Conservation (phyloP, 2,329 filamentous ascomycete species). For the Talaromyces sp. region DNA sequence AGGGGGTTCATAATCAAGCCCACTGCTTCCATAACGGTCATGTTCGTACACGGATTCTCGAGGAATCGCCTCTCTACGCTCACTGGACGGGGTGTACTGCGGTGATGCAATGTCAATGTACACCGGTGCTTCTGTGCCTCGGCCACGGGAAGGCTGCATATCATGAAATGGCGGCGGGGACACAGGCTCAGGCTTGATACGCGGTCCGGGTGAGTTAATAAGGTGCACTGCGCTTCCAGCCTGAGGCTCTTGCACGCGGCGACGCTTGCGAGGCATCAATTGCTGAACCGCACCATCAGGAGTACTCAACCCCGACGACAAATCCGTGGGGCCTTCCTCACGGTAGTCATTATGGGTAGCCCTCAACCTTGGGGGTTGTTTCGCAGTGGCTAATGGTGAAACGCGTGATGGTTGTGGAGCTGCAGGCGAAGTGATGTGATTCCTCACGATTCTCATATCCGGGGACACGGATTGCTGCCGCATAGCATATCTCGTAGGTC, state of each 20-base stretch:
- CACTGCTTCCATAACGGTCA: conserved; percentile 23
- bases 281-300: conserved; percentile 37
- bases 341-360: conserved; percentile 32
- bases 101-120: conserved; percentile 44
- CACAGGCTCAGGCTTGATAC: conserved; percentile 59
- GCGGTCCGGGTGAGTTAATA: conserved; percentile 39
- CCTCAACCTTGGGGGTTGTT: conserved; percentile 43
- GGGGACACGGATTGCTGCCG: conserved; percentile 30
- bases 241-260: conserved; percentile 39
- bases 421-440: conserved; percentile 66
- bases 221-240: conserved; percentile 28
- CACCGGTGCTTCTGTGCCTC: conserved; percentile 38
- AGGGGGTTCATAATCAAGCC: conserved; percentile 21
- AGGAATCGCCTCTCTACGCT: conserved; percentile 26
- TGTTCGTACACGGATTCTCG: conserved; percentile 30
- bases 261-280: conserved; percentile 48
- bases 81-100: conserved; percentile 30
- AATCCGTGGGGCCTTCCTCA: conserved; percentile 21
- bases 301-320: conserved; percentile 37
- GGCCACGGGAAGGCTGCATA: conserved; percentile 29
- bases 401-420: conserved; percentile 72
- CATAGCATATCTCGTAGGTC: conserved; percentile 33
- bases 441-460: conserved; percentile 61
- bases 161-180: conserved; percentile 55
- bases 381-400: conserved; percentile 51